Base-by-base conservation (phyloP, 805 yeast species). In the Pichia cabralensis region DNA sequence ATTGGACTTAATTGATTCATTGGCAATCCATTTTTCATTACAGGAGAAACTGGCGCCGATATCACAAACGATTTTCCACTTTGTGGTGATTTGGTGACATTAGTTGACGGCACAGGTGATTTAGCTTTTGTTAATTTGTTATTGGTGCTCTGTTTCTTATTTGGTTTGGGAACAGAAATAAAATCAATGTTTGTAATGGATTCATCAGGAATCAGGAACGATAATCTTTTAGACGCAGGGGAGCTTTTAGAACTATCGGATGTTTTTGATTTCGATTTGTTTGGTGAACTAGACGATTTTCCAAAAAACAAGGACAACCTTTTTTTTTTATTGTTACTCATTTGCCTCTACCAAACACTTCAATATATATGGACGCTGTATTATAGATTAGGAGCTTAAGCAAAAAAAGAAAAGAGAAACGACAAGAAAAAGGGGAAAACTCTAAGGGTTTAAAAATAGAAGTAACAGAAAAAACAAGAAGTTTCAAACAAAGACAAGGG, bases 301-400 rank as follows among this genome's bases (percentile, higher is more conserved):
- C 36, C 36, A 33, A 42, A 42, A 14, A 42, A 28, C 6, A 42
- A 24, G 2, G 45, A 42, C 7, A 42, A 29, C 21, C 45, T 36
- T 28, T 36, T 36, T 20, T 29, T 32, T 14, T 26, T 36, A 12
- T 36, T 32, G n/a, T n/a, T 33, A 3, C 34, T 11, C 40, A 36
- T 36, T n/a, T n/a, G n/a, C n/a, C n/a, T n/a, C n/a, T n/a, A n/a
- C n/a, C n/a, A n/a, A n/a, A n/a, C n/a, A n/a, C n/a, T n/a, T n/a
- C n/a, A n/a, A n/a, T n/a, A n/a, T n/a, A n/a, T n/a, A n/a, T n/a
- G n/a, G n/a, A n/a, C n/a, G n/a, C n/a, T n/a, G n/a, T n/a, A n/a
- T n/a, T n/a, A n/a, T n/a, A n/a, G n/a, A n/a, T n/a, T n/a, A n/a
- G n/a, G n/a, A n/a, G n/a, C n/a, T n/a, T n/a, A n/a, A n/a, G n/a